Conservation (phyloP, 1,139 yeast genomes). For the Saccharomyces hybrid region DNA sequence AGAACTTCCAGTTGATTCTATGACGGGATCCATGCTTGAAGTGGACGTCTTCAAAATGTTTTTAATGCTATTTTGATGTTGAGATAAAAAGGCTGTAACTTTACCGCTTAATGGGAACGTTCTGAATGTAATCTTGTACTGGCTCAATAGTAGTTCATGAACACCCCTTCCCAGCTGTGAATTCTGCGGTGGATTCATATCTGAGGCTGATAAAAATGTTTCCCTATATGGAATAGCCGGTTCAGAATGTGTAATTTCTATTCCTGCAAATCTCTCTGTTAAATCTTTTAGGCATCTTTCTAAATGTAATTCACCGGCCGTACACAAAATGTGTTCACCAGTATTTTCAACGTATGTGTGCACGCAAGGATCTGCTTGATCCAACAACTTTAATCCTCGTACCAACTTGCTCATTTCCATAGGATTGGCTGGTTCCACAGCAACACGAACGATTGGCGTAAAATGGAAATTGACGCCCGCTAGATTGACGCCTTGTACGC, state of each 20-base stretch:
- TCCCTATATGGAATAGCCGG: constrained; percentile 96
- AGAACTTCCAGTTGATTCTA: constrained; percentile 17
- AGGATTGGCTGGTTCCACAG: constrained; percentile 88
- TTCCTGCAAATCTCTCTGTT: constrained; percentile 85
- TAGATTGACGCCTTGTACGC: constrained; percentile 54
- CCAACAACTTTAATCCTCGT: constrained; percentile 66
- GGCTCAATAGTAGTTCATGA: constrained; percentile 40
- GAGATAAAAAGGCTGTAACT: constrained; percentile 44
- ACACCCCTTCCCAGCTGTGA: constrained; percentile 38
- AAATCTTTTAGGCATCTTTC: constrained; percentile 87
- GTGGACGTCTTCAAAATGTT: constrained; percentile 17
- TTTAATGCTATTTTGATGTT: constrained; percentile 39
- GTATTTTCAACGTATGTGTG: constrained; percentile 78
- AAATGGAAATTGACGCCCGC: constrained; percentile 60
- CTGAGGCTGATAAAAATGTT: constrained; percentile 50
- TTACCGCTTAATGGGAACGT: constrained; percentile 52
- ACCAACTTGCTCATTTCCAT: constrained; percentile 68
- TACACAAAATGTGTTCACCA: constrained; percentile 85
- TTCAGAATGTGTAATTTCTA: constrained; percentile 77
- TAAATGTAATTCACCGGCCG: constrained; percentile 92
- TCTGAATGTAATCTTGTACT: constrained; percentile 40
- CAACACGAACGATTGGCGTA: constrained; percentile 88
- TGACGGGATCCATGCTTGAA: constrained; percentile 12
- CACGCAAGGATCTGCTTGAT: constrained; percentile 90
- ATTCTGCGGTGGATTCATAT: constrained; percentile 40